Evolutionary conservation across 2,329 filamentous ascomycete genomes (phyloP).

Genomic region (Penicillium sp.): DNA sequence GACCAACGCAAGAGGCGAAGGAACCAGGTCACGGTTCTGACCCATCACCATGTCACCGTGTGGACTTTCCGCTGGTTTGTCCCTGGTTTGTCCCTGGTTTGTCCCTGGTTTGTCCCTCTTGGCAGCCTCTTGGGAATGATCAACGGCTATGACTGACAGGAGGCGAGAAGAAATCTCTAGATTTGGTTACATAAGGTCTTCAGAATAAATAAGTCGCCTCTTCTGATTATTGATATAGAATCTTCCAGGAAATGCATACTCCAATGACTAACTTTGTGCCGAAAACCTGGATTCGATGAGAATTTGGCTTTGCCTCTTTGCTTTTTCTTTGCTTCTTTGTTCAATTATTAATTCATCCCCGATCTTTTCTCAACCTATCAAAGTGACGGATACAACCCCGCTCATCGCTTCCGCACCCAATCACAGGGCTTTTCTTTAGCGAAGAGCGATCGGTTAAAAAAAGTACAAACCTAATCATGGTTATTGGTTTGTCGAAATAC

Average conservation of each 20-base stretch:
- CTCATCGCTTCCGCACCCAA: slow-evolving; percentile 3
- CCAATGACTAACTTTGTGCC: background rate
- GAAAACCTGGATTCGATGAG: background rate
- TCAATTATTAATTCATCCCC: background rate
- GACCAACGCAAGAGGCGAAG: background rate
- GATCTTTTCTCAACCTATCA: background rate
- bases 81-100: too few species aligned
- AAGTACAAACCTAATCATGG: slow-evolving; percentile 13
- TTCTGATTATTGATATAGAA: background rate
- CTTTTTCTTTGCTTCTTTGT: background rate
- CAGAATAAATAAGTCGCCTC: background rate
- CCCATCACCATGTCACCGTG: too few species aligned
- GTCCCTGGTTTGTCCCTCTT: background rate
- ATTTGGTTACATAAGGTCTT: background rate
- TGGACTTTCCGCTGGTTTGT: too few species aligned
- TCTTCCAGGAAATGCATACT: background rate
- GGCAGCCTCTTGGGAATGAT: background rate
- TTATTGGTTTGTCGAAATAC: slow-evolving; percentile 1
- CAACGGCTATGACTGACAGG: background rate
- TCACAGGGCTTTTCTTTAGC: background rate
- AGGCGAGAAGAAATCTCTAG: background rate
- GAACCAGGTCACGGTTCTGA: too few species aligned
- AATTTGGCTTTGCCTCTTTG: too few species aligned
- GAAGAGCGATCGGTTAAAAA: background rate
- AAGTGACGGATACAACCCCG: background rate